Evolutionary conservation across 2,329 filamentous ascomycete genomes (phyloP).

Genomic region (Fusarium buharicum): DNA sequence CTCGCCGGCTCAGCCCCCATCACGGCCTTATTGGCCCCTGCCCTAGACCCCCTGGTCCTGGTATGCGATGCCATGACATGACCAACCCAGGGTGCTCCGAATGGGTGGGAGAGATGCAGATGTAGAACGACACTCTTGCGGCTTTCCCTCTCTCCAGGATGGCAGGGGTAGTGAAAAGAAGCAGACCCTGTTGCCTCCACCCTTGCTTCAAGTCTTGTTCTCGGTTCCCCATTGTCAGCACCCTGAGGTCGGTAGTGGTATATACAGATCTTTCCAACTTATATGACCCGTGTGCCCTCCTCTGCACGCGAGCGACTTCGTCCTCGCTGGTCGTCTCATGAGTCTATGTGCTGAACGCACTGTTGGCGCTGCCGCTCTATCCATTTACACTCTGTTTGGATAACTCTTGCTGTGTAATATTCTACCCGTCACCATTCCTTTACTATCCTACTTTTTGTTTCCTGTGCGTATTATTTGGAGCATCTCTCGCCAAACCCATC

Average conservation of each 20-base stretch:
- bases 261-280: constrained; percentile 44
- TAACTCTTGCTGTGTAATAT: constrained; percentile 30
- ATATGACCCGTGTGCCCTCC: constrained; percentile 47
- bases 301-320: constrained; percentile 32
- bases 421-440: constrained; percentile 7
- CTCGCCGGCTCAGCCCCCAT: constrained; percentile 30
- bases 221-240: constrained; percentile 30
- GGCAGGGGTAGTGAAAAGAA: constrained; percentile 34
- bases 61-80: constrained; percentile 17
- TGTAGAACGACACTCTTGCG: constrained; percentile 29
- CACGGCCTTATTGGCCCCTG: constrained; percentile 40
- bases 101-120: constrained; percentile 43
- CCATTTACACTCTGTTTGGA: constrained; percentile 13
- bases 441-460: constrained; percentile 11
- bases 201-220: constrained; percentile 31
- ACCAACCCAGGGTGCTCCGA: constrained; percentile 39
- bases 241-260: constrained; percentile 31
- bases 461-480: constrained; percentile 8
- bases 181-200: constrained; percentile 36
- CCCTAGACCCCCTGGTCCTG: constrained; percentile 28
- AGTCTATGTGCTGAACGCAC: constrained; percentile 24
- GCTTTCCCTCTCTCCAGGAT: constrained; percentile 22
- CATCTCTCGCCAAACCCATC: constrained; percentile 18
- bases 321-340: constrained; percentile 29
- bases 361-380: constrained; percentile 19